Evolutionary conservation across 1,139 yeast species (phyloP), one percentile per base, ranked within the genome.

Genomic region (Sugiyamaella paludigena): DNA sequence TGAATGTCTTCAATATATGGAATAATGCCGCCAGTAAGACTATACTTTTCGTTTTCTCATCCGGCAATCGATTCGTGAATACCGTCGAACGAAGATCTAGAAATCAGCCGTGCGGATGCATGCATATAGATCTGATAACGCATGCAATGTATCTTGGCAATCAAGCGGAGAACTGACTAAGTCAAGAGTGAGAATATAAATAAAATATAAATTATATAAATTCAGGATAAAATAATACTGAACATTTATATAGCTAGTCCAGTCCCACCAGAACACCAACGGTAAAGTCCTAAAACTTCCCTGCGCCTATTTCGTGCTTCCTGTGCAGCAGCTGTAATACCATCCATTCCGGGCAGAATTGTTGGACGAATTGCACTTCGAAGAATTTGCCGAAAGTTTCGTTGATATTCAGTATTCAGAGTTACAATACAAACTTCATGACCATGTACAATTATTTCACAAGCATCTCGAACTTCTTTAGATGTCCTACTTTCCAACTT

Each of bases 341-440:
- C 53, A 47, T 40, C 45, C 39, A 43, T 53, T 40, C 48, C 47
- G 32, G 46, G 46, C 5, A 43, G 26, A 3, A 35, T 34, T n/a
- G 41, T 27, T 8, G 46, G 46, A 8, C 46, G 40, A 11, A 62
- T 45, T 13, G 64, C 60, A 4, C 58, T 57, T 1, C 68, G 54
- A 58, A 65, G 59, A 13, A 65, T 61, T 16, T 58, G 51, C 24
- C 68, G 45, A 49, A 64, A 64, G 39, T 63, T 64, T 13, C 67
- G 60, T 50, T 65, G 68, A 40, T 65, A 65, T 43, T 64, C 66
- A 2, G 69, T 65, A 43, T 59, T 64, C 26, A 65, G 57, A 6
- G 68, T 65, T 16, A 61, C 65, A 40, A 64, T 62, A 43, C 68
- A 63, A n/a, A 63, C 68, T 43, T 65, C 69, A 42, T 65, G 69